These are phyloP conservation scores for Wakefieldia striispora DNA, from an alignment of 768 basidiomycete genomes.

Conservation along the genomic window DNA sequence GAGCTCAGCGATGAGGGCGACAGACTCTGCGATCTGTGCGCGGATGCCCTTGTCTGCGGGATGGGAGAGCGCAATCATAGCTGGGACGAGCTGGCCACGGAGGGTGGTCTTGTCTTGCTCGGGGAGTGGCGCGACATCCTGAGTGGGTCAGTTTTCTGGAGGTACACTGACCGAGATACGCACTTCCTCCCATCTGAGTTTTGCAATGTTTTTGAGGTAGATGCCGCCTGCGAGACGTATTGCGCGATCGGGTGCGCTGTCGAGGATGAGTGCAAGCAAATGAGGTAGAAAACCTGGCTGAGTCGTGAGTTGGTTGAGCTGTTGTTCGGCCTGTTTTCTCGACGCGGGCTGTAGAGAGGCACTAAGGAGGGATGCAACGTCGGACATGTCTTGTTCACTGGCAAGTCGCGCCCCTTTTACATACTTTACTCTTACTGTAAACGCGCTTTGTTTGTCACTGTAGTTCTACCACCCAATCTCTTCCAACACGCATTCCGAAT, in stretches of 20 bases:
- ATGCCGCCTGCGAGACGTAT: slow-evolving; percentile 83
- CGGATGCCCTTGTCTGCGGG: slow-evolving; percentile 71
- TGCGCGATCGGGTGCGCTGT: slow-evolving; percentile 59
- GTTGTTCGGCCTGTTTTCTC: slow-evolving; percentile 80
- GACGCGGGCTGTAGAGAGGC: slow-evolving; percentile 68
- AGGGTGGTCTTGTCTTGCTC: slow-evolving; percentile 71
- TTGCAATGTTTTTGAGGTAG: slow-evolving; percentile 90
- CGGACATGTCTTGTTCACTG: slow-evolving; percentile 57
- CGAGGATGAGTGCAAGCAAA: slow-evolving; percentile 76
- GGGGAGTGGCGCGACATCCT: slow-evolving; percentile 73
- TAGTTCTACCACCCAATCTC: slow-evolving; percentile 19
- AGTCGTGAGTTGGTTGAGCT: slow-evolving; percentile 59
- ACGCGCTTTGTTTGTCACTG: slow-evolving; percentile 12
- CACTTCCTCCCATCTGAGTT: slow-evolving; percentile 87
- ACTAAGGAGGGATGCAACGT: slow-evolving; percentile 66
- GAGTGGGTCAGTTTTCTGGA: slow-evolving; percentile 2
- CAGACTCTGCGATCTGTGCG: slow-evolving; percentile 89
- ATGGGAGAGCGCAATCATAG: slow-evolving; percentile 84
- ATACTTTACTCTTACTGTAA: too few relatives aligned
- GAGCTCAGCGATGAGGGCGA: slow-evolving; percentile 84
- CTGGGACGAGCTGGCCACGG: slow-evolving; percentile 77
- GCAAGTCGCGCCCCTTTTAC: too few relatives aligned
- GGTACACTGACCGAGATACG: slow-evolving; percentile 15
- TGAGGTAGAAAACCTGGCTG: slow-evolving; percentile 79
- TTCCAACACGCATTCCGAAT: slow-evolving; percentile 20